Evolutionary conservation across 2,329 filamentous ascomycete species (phyloP), one percentile per base, ranked within the genome.

Genomic region (Corinectria fuckeliana): DNA sequence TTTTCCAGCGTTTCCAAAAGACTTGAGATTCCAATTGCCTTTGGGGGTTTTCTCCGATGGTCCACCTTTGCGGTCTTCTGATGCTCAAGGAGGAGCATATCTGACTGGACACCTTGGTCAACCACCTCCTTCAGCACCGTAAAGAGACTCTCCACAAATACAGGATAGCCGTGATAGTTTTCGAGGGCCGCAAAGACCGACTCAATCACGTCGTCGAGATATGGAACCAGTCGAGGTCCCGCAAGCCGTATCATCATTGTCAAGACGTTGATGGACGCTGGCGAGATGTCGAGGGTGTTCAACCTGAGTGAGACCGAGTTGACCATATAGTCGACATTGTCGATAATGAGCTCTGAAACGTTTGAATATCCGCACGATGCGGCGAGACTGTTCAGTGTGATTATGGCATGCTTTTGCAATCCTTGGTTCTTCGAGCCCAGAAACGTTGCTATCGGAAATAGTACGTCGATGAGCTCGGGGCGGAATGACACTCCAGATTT

Each of bases 251-350:
- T 88, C 91, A 98, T 96, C 93, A 99, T 97, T 6, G 90, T 84
- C 48, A 99, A 77, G 2, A 98, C 95, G 66, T 94, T 91, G 3
- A 93, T 93, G 3, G 92, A 93, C 63, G 96, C 91, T 1, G 94
- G 93, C 0, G 93, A 94, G 51, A 98, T 89, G 64, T 97, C 93
- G 64, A 97, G 92, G 0, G 91, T 92, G 69, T 97, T 97, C 7
- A 99, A 84, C 62, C 93, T 91, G 60, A 98, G 77, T 0, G 91
- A 92, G 14, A 99, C 87, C 0, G 95, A 92, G 71, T 98, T 98
- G 61, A 98, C 89, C 77, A 99, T 91, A 74, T 99, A 99, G 75
- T 99, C 95, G 14, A 92, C 93, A 61, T 99, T 99, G 51, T 91
- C 88, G 25, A 98, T 85, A 36, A 99, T 89, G 64, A 99, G 80